A percentile compares a stretch with the other conserved stretches of the same genome.
Conservation (phyloP, 441 rosid genomes). For the Populus trichocarpa region DNA sequence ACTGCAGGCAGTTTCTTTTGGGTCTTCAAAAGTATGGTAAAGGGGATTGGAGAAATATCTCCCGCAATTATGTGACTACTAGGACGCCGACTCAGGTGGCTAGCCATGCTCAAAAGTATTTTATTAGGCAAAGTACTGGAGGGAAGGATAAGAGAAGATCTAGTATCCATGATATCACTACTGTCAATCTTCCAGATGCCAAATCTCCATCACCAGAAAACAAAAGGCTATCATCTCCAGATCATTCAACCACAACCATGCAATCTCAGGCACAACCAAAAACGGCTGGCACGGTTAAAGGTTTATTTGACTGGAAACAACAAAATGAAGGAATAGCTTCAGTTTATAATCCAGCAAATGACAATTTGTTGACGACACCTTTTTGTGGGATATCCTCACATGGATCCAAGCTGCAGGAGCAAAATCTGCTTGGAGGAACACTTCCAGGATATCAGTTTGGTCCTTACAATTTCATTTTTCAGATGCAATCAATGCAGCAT, state of each 20-base stretch:
- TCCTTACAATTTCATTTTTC: constrained; percentile 40
- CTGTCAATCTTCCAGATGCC: constrained; percentile 53
- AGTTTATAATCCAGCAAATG: constrained; percentile 31
- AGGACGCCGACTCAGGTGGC: constrained; percentile 96
- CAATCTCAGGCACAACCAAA: constrained; percentile 36
- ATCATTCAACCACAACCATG: constrained; percentile 29
- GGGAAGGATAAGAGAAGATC: constrained; percentile 94
- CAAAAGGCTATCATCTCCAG: constrained; percentile 42
- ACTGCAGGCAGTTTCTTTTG: constrained; percentile 75
- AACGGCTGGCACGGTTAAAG: constrained; percentile 23
- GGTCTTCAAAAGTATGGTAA: constrained; percentile 94
- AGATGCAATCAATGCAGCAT: constrained; percentile 61
- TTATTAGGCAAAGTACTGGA: constrained; percentile 79
- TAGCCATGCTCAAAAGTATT: constrained; percentile 95
- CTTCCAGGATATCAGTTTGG: constrained; percentile 56
- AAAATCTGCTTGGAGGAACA: constrained; percentile 41
- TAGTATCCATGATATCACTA: constrained; percentile 94
- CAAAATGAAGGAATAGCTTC: constrained; percentile 27
- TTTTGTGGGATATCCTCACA: constrained; percentile 49
- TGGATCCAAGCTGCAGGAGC: constrained; percentile 60
- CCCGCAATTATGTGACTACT: constrained; percentile 74
- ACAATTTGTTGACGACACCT: constrained; percentile 36
- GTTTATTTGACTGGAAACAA: constrained; percentile 35
- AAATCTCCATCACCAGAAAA: constrained; percentile 39
- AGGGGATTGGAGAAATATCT: constrained; percentile 97